Evolutionary conservation across 2,329 filamentous ascomycete species (phyloP), one percentile per base, ranked within the genome.

Genomic region (Penicillium sp.): DNA sequence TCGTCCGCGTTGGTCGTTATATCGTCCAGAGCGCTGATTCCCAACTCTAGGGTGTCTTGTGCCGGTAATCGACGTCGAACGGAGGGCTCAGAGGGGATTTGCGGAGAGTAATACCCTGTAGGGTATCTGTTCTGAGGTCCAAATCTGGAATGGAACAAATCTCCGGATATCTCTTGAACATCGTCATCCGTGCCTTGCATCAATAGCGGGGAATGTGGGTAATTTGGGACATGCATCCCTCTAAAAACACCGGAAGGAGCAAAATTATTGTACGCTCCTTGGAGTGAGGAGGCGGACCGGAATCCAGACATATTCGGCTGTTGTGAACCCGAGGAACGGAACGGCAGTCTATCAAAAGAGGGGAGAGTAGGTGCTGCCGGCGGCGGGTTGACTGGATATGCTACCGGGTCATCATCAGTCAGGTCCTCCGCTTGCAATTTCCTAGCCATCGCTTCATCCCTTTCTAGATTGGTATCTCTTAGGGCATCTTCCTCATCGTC

Each of bases 381-480:
- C 37, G 39, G 39, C 23, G 23, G 42, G 28, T n/a, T 5, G 26
- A 14, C 11, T 29, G 24, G 16, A 31, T 45, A 29, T 45, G 26
- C 2, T 19, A 1, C 29, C 18, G 23, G 28, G 3, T 49, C 43
- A 16, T 57, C 46, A 21, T 50, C 4, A 23, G 11, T n/a, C 44
- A 29, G 16, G 31, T 59, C 56, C 9, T 58, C 60, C 24, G 71
- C 65, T 57, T 75, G 70, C 11, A 78, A 61, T 23, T 56, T 67
- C 42, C 71, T 70, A 29, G 76, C 75, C 52, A 72, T 62, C 55
- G 72, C 71, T n/a, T 60, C 73, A 52, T 77, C 75, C 29, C 60
- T 66, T 28, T 59, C 54, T 16, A 59, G 28, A 33, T 60, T 62
- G 11, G 51, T 31, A 29, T 45, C 42, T 31, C 42, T 45, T n/a